Evolutionary conservation across 2,329 filamentous ascomycete species (phyloP), one percentile per base, ranked within the genome.

Genomic region (Aspergillus latus): DNA sequence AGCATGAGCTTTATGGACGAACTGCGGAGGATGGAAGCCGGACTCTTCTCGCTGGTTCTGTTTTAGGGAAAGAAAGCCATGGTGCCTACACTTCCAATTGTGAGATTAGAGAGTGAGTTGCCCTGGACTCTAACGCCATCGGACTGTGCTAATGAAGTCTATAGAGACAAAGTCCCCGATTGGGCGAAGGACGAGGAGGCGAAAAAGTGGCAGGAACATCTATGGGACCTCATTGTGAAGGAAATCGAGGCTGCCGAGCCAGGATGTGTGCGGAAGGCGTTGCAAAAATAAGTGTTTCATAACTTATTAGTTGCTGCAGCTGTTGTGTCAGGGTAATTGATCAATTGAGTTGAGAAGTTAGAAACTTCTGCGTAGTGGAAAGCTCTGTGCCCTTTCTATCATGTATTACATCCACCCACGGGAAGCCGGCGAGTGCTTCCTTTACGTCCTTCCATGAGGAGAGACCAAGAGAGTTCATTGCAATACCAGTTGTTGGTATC

Each of bases 161-260:
- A 13, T 7, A 52, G 50, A 3, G 50, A 52, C 9, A 47, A 16
- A n/a, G 42, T 52, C 2, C 42, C 32, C 11, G 50, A 46, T 13
- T 52, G 50, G 50, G 43, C 36, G 39, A 46, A 45, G 26, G 43
- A 52, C 10, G 50, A 45, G n/a, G 49, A 52, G 49, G 49, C 30
- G 13, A 8, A 52, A 15, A 52, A 52, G 21, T 46, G 36, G 32
- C 50, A 52, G 50, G 40, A 47, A n/a, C 13, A 46, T 16, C 34
- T 52, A 10, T 52, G 50, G 50, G 34, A 40, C n/a, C 34, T 46
- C n/a, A 29, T 52, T 32, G 50, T 40, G 0, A 40, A 40, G 16
- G 50, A 52, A 34, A 21, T 52, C 32, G 43, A 52, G 8, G 34
- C 32, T 39, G 43, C 21, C 36, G 50, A 29, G n/a, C 50, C 50